A percentile compares a stretch with the other conserved stretches of the same genome.
phyloP scores from a whole-genome alignment of 1,284 basidiomycete species.

The Marasmius fiardii region DNA sequence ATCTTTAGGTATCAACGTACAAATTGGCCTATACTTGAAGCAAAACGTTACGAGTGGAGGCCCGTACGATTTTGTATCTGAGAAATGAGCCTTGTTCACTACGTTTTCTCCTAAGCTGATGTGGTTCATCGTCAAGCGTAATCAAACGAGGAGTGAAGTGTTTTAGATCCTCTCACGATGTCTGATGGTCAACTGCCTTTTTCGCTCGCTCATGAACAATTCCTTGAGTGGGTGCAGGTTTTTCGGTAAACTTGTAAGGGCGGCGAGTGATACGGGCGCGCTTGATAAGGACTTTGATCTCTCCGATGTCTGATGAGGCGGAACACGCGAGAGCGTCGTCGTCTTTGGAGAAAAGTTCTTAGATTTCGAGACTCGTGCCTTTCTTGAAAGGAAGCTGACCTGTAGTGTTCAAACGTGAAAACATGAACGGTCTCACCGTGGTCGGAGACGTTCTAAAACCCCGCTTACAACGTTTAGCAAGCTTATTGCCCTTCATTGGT shows the following conservation, averaged over 20 bases:
- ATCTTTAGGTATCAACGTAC: not conserved
- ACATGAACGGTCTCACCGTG: not conserved
- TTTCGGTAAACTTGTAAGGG: not conserved
- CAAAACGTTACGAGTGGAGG: not conserved
- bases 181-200: conserved; percentile 1
- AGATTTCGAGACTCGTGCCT: not conserved
- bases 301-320: not conserved
- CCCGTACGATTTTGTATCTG: not conserved
- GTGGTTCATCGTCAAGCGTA: not conserved
- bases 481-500: not conserved
- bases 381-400: not conserved
- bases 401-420: not conserved
- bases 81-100: not conserved
- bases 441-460: not conserved
- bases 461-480: not conserved
- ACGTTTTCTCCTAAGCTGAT: not conserved
- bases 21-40: not conserved
- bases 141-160: not conserved
- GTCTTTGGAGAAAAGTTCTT: not conserved
- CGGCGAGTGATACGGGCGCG: not conserved
- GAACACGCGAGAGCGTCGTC: not conserved
- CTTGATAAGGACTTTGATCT: not conserved
- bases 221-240: not conserved
- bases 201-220: not conserved
- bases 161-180: not conserved